Percentiles rank a stretch among this genome's conserved stretches.
Evolutionary conservation across 371 early-diverging fungal genomes (phyloP).

Genomic region (Rhizopus stolonifer): DNA sequence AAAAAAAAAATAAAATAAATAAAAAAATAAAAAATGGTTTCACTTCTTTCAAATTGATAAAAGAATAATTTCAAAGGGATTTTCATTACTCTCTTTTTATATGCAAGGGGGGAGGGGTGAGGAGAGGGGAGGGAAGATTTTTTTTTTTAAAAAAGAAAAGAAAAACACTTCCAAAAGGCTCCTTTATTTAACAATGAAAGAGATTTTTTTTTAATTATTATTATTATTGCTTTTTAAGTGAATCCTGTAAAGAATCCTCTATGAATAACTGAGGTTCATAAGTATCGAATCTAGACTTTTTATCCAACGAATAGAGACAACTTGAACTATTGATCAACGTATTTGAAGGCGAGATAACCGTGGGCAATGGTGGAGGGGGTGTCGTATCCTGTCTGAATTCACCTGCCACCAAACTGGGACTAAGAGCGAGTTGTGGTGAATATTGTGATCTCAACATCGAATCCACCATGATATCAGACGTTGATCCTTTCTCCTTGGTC

Average conservation of each 20-base stretch:
- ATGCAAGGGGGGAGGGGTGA: too few relatives aligned
- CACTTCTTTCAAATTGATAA: too few relatives aligned
- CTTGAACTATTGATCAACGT: slow-evolving; percentile 20
- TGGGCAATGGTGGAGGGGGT: neutral
- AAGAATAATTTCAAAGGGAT: too few relatives aligned
- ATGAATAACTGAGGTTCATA: slow-evolving; percentile 18
- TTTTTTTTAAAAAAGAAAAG: neutral
- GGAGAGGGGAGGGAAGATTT: neutral
- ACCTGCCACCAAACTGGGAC: slow-evolving; percentile 26
- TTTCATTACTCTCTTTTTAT: neutral
- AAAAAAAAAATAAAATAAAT: too few relatives aligned
- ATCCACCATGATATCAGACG: slow-evolving; percentile 19
- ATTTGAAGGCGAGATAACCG: slow-evolving; percentile 14
- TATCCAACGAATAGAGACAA: neutral
- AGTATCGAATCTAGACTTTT: slow-evolving; percentile 11
- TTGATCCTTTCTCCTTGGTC: slow-evolving; percentile 13
- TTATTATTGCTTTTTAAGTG: too few relatives aligned
- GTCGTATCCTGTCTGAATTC: slow-evolving; percentile 14
- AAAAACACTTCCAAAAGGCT: neutral
- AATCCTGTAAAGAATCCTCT: too few relatives aligned
- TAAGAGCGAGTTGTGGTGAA: slow-evolving; percentile 29
- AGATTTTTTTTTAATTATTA: slow-evolving; percentile 10
- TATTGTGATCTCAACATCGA: slow-evolving; percentile 23
- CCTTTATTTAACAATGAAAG: neutral
- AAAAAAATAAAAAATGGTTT: too few relatives aligned